Percentiles rank a stretch among this genome's conserved stretches.
Conservation (phyloP, 306 rosid species). For the Crataegus laevigata region DNA sequence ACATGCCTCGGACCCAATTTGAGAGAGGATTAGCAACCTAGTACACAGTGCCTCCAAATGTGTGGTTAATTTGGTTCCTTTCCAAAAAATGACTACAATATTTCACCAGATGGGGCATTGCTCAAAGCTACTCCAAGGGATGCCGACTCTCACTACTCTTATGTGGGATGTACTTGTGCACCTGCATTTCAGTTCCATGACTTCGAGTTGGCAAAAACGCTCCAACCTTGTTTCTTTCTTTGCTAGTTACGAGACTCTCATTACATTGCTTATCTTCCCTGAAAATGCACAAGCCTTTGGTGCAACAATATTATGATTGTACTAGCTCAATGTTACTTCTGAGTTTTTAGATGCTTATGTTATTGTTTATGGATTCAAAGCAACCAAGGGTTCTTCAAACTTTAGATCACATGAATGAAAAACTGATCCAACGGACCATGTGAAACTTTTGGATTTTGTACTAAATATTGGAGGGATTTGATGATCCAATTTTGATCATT, state of each 20-base stretch:
- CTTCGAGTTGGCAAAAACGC: constrained; percentile 68
- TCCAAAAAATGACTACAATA: constrained; percentile 52
- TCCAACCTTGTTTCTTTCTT: constrained; percentile 43
- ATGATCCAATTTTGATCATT: no score
- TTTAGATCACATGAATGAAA: no score
- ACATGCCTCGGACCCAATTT: constrained; percentile 72
- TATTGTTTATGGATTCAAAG: no score
- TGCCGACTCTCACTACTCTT: constrained; percentile 53
- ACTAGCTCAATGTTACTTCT: constrained; percentile 23
- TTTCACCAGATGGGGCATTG: constrained; percentile 39
- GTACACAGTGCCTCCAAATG: constrained; percentile 67
- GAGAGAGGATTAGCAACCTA: constrained; percentile 50
- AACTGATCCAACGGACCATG: neutral
- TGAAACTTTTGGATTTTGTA: neutral
- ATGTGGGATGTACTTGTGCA: constrained; percentile 92
- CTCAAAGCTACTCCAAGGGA: constrained; percentile 43
- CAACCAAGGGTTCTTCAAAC: no score
- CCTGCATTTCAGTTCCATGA: constrained; percentile 86
- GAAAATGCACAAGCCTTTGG: constrained; percentile 13
- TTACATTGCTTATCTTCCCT: constrained; percentile 50
- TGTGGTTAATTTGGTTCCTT: constrained; percentile 73
- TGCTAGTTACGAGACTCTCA: constrained; percentile 41
- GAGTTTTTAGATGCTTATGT: neutral
- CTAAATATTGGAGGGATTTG: neutral
- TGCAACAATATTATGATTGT: no score